Evolutionary conservation across 345 rosid species (phyloP).

Genomic region (Corchorus olitorius): DNA sequence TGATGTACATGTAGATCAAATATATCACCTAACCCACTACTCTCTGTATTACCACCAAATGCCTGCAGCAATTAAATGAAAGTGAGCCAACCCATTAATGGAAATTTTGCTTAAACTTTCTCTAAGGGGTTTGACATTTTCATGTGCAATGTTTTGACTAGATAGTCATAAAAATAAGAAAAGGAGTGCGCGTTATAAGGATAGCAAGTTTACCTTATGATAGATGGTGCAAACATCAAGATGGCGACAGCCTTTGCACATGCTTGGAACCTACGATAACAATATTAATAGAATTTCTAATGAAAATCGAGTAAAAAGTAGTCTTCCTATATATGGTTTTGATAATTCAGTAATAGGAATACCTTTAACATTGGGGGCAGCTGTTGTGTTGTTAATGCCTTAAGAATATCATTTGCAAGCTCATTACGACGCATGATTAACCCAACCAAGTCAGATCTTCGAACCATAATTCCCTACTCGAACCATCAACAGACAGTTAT

Average conservation of each 20-base stretch:
- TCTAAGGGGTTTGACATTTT: background rate
- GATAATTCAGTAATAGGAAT: conserved; percentile 29
- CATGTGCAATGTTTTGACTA: background rate
- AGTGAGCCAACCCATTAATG: background rate
- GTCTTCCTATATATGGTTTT: conserved; percentile 1
- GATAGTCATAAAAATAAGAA: background rate
- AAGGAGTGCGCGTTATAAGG: background rate
- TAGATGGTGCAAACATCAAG: conserved; percentile 80
- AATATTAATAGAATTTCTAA: conserved; percentile 19
- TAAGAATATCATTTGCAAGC: conserved; percentile 75
- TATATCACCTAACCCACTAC: conserved; percentile 82
- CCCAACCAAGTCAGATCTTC: conserved; percentile 87
- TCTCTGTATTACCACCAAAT: conserved; percentile 74
- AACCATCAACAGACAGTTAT: conserved; percentile 22
- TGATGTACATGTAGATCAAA: conserved; percentile 70
- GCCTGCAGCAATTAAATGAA: conserved; percentile 56
- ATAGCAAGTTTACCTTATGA: conserved; percentile 73
- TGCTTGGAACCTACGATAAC: conserved; percentile 64
- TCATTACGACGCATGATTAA: conserved; percentile 96
- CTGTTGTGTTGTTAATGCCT: conserved; percentile 70
- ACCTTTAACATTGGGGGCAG: conserved; percentile 91
- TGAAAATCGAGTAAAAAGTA: conserved; percentile 14
- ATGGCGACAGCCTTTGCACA: conserved; percentile 91
- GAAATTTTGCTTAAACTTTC: background rate
- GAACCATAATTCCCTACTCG: conserved; percentile 75